Conservation (phyloP, 2,329 filamentous ascomycete genomes). For the Sphaerulina populicola region DNA sequence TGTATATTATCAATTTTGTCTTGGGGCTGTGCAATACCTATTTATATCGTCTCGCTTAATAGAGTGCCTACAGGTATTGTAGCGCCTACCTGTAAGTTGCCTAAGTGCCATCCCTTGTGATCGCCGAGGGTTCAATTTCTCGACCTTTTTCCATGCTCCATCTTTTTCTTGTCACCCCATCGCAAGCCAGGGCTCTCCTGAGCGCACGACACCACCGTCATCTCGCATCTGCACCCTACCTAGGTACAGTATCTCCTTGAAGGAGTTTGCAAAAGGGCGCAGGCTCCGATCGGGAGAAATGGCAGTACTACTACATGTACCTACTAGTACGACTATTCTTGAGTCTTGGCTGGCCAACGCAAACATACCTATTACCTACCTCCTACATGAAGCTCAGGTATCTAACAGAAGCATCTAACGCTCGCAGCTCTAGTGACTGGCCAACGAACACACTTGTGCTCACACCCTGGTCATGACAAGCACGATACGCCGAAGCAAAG, state of each 20-base stretch:
- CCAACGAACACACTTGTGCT: slow-evolving; percentile 1
- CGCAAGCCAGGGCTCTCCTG: not conserved
- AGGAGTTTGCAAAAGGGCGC: not conserved
- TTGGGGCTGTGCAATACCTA: not conserved
- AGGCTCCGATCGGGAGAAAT: not conserved
- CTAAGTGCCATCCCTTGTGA: not conserved
- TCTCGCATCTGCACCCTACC: not conserved
- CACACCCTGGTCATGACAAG: not conserved
- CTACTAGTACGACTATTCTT: not conserved
- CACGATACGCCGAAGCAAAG: not conserved
- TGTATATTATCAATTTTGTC: not conserved
- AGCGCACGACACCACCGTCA: not conserved
- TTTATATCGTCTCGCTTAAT: not conserved
- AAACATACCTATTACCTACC: not conserved
- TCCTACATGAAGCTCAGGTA: no score
- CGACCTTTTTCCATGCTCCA: not conserved
- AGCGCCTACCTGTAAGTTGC: no score
- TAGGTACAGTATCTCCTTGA: not conserved
- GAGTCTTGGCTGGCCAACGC: not conserved
- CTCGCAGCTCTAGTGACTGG: slow-evolving; percentile 5
- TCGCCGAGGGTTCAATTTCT: slow-evolving; percentile 3
- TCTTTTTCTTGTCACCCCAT: not conserved
- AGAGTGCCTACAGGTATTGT: no score
- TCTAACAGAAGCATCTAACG: not conserved
- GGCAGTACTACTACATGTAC: not conserved